These are phyloP conservation scores for Martensiomyces pterosporus DNA, from an alignment of 192 early-diverging fungal genomes.

Conservation along the genomic window DNA sequence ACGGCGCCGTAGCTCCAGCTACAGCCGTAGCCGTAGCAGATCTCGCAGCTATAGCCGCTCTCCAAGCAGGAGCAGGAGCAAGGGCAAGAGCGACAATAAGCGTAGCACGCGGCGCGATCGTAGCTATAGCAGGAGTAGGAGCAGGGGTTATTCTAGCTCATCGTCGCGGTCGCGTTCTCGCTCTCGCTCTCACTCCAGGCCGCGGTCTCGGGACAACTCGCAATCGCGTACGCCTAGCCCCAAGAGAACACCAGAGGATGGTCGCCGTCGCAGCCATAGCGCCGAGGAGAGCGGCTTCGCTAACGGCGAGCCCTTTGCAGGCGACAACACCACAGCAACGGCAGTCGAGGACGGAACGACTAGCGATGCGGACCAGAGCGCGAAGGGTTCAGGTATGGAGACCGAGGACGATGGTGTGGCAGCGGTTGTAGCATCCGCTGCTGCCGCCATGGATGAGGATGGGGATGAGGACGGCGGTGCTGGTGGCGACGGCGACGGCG, in stretches of 20 bases:
- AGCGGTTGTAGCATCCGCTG: too few relatives aligned
- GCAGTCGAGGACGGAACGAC: too few relatives aligned
- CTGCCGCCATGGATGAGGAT: too few relatives aligned
- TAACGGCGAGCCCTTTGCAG: too few relatives aligned
- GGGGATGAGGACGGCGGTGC: too few relatives aligned
- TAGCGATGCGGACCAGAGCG: too few relatives aligned
- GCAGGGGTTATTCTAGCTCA: not conserved
- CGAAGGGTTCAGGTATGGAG: too few relatives aligned
- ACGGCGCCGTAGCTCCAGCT: constrained; percentile 1
- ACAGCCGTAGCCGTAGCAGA: constrained; percentile 8
- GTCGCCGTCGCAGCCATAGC: constrained; percentile 2
- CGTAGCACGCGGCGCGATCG: not conserved
- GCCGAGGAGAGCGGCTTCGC: too few relatives aligned
- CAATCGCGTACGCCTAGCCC: constrained; percentile 39
- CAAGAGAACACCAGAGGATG: not conserved
- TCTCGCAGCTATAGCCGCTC: constrained; percentile 3
- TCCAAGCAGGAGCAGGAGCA: not conserved
- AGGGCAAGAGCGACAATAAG: constrained; percentile 1
- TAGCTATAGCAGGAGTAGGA: constrained; percentile 1
- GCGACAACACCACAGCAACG: too few relatives aligned
- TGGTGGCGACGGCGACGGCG: too few relatives aligned
- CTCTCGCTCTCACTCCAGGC: constrained; percentile 7
- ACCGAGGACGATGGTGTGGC: too few relatives aligned
- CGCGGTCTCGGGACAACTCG: not conserved
- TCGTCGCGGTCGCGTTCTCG: constrained; percentile 1